A percentile compares a stretch with the other conserved stretches of the same genome.
phyloP scores from a whole-genome alignment of 257 asterid genomes.

The Ilex aquifolium region DNA sequence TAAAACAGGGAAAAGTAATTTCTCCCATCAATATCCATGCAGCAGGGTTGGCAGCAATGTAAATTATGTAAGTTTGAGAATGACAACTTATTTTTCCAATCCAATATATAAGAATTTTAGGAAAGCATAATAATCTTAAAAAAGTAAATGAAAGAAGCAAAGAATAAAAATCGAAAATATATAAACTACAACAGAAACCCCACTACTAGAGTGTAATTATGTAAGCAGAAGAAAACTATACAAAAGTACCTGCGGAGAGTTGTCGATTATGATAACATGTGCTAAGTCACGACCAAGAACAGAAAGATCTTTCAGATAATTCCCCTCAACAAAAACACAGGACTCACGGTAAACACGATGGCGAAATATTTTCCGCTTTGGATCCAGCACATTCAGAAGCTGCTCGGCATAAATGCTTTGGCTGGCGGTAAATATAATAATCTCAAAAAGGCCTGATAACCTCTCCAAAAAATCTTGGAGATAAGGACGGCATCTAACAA shows the following conservation, averaged over 20 bases:
- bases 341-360: slow-evolving; percentile 97
- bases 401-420: slow-evolving; percentile 96
- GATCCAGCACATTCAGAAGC: slow-evolving; percentile 84
- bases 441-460: slow-evolving; percentile 69
- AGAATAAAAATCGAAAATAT: too few relatives aligned
- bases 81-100: too few relatives aligned
- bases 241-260: slow-evolving; percentile 89
- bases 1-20: too few relatives aligned
- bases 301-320: slow-evolving; percentile 87
- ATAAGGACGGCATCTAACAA: slow-evolving; percentile 89
- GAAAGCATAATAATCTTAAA: too few relatives aligned
- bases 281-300: slow-evolving; percentile 98
- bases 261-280: slow-evolving; percentile 74
- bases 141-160: too few relatives aligned
- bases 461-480: slow-evolving; percentile 76
- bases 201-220: too few relatives aligned
- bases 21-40: too few relatives aligned
- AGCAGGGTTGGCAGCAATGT: too few relatives aligned
- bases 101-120: too few relatives aligned
- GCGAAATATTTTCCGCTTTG: slow-evolving; percentile 82
- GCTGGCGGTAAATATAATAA: slow-evolving; percentile 93
- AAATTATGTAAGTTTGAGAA: too few relatives aligned
- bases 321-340: slow-evolving; percentile 82
- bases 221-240: background rate
- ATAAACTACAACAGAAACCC: too few relatives aligned